Evolutionary conservation across 2,329 filamentous ascomycete genomes (phyloP).

Genomic region (Colletotrichum limetticola): DNA sequence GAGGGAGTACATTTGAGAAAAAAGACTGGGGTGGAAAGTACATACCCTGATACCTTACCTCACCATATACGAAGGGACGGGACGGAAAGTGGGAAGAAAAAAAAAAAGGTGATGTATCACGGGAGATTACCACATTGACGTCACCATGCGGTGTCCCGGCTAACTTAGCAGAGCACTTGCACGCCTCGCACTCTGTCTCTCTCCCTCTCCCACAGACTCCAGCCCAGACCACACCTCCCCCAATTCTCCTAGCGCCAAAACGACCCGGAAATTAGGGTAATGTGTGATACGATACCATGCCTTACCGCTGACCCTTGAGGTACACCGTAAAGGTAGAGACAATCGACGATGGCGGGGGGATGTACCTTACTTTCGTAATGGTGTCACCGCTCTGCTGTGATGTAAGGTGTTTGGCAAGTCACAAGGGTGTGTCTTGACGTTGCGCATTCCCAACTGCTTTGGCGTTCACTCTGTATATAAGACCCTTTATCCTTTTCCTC

Average conservation of each 20-base stretch:
- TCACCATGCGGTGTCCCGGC: slow-evolving; percentile 29
- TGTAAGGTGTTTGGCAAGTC: slow-evolving; percentile 27
- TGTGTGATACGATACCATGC: slow-evolving; percentile 6
- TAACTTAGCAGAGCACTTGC: slow-evolving; percentile 14
- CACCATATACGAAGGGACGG: background rate
- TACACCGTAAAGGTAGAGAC: too few species aligned
- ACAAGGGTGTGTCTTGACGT: background rate
- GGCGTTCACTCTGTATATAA: slow-evolving; percentile 24
- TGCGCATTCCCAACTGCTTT: slow-evolving; percentile 3
- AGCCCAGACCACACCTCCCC: background rate
- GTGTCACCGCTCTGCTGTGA: slow-evolving; percentile 27
- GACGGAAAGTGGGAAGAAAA: background rate
- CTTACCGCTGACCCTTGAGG: background rate
- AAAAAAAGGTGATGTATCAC: slow-evolving; percentile 19
- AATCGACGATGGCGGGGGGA: slow-evolving; percentile 9
- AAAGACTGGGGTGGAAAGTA: background rate
- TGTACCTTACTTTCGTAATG: background rate
- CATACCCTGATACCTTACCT: background rate
- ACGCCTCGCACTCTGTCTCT: background rate
- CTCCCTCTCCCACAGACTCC: background rate
- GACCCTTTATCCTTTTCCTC: background rate
- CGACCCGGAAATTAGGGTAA: background rate
- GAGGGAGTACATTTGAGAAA: background rate
- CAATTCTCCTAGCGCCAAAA: background rate
- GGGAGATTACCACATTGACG: slow-evolving; percentile 30